Evolutionary conservation across 2,329 filamentous ascomycete species (phyloP).

Genomic region (Fusarium domesticum): DNA sequence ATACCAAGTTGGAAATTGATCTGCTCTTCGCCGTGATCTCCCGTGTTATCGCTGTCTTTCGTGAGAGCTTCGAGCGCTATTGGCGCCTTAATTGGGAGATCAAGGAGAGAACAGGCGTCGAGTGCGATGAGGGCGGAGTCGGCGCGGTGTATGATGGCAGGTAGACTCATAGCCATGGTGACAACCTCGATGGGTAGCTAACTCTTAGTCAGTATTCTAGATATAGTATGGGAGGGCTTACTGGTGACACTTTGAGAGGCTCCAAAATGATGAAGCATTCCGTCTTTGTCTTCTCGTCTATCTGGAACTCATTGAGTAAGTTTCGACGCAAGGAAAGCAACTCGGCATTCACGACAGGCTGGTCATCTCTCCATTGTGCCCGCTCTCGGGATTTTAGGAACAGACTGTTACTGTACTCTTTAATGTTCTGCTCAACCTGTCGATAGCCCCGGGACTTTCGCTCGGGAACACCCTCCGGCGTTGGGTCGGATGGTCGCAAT

Average conservation of each 20-base stretch:
- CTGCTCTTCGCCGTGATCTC: conserved; percentile 65
- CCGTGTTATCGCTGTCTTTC: conserved; percentile 83
- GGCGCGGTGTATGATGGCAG: conserved; percentile 78
- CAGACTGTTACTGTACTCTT: conserved; percentile 79
- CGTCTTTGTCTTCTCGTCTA: conserved; percentile 44
- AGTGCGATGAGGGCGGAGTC: conserved; percentile 77
- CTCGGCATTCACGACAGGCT: conserved; percentile 78
- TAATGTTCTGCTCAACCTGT: conserved; percentile 57
- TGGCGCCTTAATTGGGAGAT: conserved; percentile 60
- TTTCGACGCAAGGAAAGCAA: conserved; percentile 77
- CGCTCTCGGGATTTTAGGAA: conserved; percentile 57
- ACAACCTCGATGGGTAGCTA: conserved; percentile 69
- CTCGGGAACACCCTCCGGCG: conserved; percentile 55
- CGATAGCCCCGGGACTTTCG: conserved; percentile 44
- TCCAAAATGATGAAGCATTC: conserved; percentile 71
- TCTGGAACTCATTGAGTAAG: conserved; percentile 67
- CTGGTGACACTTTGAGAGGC: conserved; percentile 71
- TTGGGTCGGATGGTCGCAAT: conserved; percentile 61
- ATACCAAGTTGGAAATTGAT: conserved; percentile 78
- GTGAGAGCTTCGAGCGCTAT: conserved; percentile 87
- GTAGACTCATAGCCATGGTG: conserved; percentile 70
- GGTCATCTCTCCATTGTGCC: conserved; percentile 58
- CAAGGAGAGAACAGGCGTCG: conserved; percentile 67
- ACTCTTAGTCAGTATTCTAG: neutral
- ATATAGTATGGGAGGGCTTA: conserved; percentile 43